Evolutionary conservation across 2,329 filamentous ascomycete species (phyloP), one percentile per base, ranked within the genome.

Genomic region (Chrysoporthe austroafricana): DNA sequence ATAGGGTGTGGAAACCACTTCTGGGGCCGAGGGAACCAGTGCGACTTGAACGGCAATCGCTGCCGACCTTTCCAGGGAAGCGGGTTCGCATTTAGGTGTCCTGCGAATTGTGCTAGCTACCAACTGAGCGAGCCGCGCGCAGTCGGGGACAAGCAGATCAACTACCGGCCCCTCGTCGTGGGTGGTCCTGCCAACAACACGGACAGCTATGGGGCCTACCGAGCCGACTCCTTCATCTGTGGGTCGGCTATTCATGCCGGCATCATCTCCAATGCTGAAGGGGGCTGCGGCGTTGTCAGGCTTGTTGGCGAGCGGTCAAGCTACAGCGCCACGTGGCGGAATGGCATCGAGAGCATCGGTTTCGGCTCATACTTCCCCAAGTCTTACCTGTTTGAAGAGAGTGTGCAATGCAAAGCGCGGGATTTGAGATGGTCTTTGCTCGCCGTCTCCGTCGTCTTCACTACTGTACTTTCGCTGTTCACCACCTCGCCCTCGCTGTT

Each of bases 291-390:
- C 64, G 89, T 92, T 1, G 82, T 91, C 43, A 85, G 87, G 64
- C 83, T 96, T 48, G 84, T 92, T 32, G 94, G 94, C 32, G 85
- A 89, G 65, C 86, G 88, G 66, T 80, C 84, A 65, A 81, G 85
- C 61, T 97, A 89, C 75, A 79, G 84, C 54, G 84, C 86, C 54
- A 89, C 90, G 11, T 85, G 86, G 60, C 84, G 84, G n/a, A 84
- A 96, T 74, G 92, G 91, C 63, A 93, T 98, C 71, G 79, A 82
- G 39, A 97, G 93, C 70, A 83, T 92, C 64, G 85, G 79, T 4
- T 99, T 99, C 76, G 87, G 94, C 70, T 95, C 93, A 0, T 93
- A 93, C 71, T 99, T 99, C 74, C 96, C 96, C 0, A 90, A 92
- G 42, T 90, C 94, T 0, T 97, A 93, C 77, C 88, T 87, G 21